Conservation (phyloP, 2,329 filamentous ascomycete genomes). For the Hypoxylon sp. region DNA sequence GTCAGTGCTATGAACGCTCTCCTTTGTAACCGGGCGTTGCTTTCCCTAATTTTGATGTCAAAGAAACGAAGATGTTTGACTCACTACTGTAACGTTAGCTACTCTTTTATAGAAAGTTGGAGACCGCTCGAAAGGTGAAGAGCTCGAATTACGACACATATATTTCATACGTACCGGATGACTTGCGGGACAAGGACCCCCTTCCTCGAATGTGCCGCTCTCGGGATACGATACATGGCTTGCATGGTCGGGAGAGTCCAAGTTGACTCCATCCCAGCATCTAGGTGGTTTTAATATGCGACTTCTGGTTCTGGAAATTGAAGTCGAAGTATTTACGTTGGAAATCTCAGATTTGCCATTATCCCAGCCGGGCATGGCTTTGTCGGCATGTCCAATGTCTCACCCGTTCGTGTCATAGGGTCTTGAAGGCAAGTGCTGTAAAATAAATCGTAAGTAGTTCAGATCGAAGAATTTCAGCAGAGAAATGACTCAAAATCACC, state of each 20-base stretch:
- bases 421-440: conserved; percentile 55
- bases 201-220: conserved; percentile 46
- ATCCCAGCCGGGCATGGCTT: conserved; percentile 51
- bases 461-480: not conserved
- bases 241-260: conserved; percentile 61
- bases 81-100: conserved; percentile 3
- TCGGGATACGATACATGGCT: conserved; percentile 64
- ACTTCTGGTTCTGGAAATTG: not conserved
- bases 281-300: conserved; percentile 6
- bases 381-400: conserved; percentile 55
- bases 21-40: not conserved
- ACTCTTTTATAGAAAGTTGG: no score
- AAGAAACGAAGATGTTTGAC: not conserved
- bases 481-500: no score
- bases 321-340: conserved; percentile 46
- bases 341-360: conserved; percentile 60
- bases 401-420: conserved; percentile 52
- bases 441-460: not conserved
- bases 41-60: not conserved
- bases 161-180: conserved; percentile 37
- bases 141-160: not conserved
- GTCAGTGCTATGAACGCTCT: not conserved
- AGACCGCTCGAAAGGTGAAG: not conserved
- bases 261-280: conserved; percentile 66
- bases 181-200: conserved; percentile 44